Percentiles rank a stretch among this genome's conserved stretches.
phyloP scores from a whole-genome alignment of 177 flowering plant genomes.

The Vitis hybrid region DNA sequence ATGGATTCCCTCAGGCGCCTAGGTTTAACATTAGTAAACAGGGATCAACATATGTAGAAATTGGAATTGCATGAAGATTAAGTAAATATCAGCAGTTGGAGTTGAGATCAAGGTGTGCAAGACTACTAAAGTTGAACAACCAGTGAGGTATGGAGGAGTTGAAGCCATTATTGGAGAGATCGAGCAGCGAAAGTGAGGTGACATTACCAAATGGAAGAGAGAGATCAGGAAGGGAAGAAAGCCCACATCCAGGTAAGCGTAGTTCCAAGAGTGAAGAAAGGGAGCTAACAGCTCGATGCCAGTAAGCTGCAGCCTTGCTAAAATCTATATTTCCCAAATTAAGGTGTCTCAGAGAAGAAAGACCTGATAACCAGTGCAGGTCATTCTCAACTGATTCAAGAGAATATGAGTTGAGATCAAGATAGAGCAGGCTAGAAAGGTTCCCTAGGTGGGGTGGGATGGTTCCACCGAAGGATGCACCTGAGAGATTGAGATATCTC shows the following conservation, averaged over 20 bases:
- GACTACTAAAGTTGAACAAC: too few relatives aligned
- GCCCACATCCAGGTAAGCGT: constrained; percentile 17
- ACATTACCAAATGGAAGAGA: too few relatives aligned
- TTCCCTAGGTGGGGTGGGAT: constrained; percentile 16
- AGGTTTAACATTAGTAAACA: constrained; percentile 1
- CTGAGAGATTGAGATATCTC: too few relatives aligned
- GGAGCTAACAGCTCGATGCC: constrained; percentile 16
- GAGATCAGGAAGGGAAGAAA: background rate
- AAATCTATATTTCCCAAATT: constrained; percentile 17
- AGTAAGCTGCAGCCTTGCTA: background rate
- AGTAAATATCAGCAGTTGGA: background rate
- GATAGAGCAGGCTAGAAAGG: constrained; percentile 9
- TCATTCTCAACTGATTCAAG: background rate
- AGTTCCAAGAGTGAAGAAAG: constrained; percentile 20
- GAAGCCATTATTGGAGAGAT: too few relatives aligned
- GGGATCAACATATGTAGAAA: background rate
- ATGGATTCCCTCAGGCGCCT: constrained; percentile 98
- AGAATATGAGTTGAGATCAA: constrained; percentile 12
- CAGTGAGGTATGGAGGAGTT: too few relatives aligned
- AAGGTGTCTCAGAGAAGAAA: constrained; percentile 15
- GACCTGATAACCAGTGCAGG: constrained; percentile 13
- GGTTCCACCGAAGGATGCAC: constrained; percentile 1
- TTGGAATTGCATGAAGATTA: background rate
- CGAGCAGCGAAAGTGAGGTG: too few relatives aligned
- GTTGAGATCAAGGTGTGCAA: too few relatives aligned